A percentile compares a stretch with the other conserved stretches of the same genome.
These are phyloP conservation scores for Hirschioporus abietinus DNA, from an alignment of 768 basidiomycete species.

Conservation along the genomic window DNA sequence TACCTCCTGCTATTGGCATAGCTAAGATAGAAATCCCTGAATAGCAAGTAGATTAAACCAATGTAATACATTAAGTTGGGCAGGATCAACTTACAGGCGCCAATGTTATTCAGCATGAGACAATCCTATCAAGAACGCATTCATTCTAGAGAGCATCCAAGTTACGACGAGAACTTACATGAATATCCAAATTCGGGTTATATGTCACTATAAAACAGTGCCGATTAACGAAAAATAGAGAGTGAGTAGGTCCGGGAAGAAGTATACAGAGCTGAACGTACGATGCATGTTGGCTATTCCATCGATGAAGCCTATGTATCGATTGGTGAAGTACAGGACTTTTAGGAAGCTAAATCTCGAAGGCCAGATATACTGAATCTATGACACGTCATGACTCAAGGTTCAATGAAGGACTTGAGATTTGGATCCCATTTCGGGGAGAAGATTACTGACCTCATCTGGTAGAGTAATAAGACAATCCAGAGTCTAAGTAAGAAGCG, in stretches of 20 bases:
- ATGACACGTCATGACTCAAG: not conserved
- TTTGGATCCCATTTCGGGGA: not conserved
- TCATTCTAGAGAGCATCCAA: not conserved
- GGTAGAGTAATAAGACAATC: not conserved
- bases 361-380: not conserved
- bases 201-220: not conserved
- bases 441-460: not conserved
- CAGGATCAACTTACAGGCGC: not conserved
- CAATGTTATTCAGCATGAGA: not conserved
- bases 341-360: not conserved
- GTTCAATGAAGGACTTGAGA: not conserved
- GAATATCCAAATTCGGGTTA: not conserved
- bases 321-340: not conserved
- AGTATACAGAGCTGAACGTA: not conserved
- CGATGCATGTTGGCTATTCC: not conserved
- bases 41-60: not conserved
- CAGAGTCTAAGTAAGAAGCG: not conserved
- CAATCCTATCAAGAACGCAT: not conserved
- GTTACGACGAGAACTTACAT: not conserved
- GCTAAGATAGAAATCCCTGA: not conserved
- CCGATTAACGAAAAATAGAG: not conserved
- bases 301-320: not conserved
- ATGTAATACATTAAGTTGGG: not conserved
- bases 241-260: not conserved
- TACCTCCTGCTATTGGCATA: not conserved